A percentile compares a stretch with the other conserved stretches of the same genome.
phyloP scores from a whole-genome alignment of 1,284 basidiomycete genomes.

The Puccinia triticina region DNA sequence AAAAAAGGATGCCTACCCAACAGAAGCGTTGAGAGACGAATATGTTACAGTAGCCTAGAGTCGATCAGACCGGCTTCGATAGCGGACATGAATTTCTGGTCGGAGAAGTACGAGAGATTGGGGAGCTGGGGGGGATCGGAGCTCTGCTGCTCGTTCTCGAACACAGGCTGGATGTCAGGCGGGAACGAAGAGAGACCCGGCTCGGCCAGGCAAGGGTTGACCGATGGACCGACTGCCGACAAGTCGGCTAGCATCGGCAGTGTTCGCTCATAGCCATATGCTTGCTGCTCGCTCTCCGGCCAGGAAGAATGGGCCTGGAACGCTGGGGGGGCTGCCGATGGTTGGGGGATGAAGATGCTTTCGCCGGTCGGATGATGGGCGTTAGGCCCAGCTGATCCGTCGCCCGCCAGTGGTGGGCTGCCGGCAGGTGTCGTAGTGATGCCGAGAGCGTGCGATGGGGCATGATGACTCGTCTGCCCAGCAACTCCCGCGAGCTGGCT shows the following conservation, averaged over 20 bases:
- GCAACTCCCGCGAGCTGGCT: constrained; percentile 56
- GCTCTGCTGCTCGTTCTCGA: not conserved
- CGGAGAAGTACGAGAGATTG: not conserved
- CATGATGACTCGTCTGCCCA: constrained; percentile 35
- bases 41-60: constrained; percentile 1
- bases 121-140: no score
- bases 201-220: not conserved
- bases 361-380: not conserved
- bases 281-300: not conserved
- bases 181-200: not conserved
- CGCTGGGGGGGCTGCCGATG: constrained; percentile 45
- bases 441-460: not conserved
- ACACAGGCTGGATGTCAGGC: not conserved
- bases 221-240: not conserved
- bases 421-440: constrained; percentile 27
- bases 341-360: constrained; percentile 40
- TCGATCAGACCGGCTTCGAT: constrained; percentile 18
- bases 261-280: not conserved
- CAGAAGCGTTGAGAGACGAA: not conserved
- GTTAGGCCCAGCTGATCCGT: not conserved
- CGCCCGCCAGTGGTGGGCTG: constrained; percentile 37
- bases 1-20: no score
- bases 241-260: not conserved
- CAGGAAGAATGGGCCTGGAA: not conserved
- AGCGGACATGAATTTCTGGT: not conserved